Evolutionary conservation across 192 early-diverging fungal species (phyloP), one percentile per base, ranked within the genome.

Genomic region (Coemansia sp.): DNA sequence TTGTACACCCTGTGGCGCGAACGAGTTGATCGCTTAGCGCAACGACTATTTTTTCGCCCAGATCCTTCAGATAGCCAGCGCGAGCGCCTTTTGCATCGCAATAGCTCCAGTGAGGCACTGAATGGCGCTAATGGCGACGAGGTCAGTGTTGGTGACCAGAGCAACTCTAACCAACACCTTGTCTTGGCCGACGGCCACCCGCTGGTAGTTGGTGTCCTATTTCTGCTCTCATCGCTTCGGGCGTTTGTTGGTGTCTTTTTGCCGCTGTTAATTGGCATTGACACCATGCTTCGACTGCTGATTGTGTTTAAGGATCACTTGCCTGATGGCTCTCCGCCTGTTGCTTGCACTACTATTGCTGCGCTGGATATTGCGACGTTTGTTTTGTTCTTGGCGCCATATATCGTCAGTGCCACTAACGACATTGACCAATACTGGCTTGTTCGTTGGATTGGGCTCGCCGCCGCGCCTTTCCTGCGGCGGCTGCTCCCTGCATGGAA

Each of bases 211-310:
- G 27, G 32, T 6, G 40, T 45, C 11, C 23, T 36, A 11, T 32
- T 55, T 18, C 17, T 42, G 8, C 3, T 64, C 3, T 38, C 64
- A 3, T 45, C 45, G 5, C 26, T 76, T 38, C 65, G 72, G 4
- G 19, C 68, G 42, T 19, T 65, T 3, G 13, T 53, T 14, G 56
- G 65, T 19, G 57, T 68, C 31, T 22, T 61, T 27, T 18, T 60
- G 1, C 72, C 72, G 27, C 49, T 76, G 19, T 25, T 51, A 3
- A 41, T 65, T 36, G 72, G 72, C 25, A 33, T 67, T 42, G 72
- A 76, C 32, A 43, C 39, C 15, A 64, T 65, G 72, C 33, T 65
- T 10, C 72, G 72, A n/a, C 72, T 65, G 61, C 57, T 76, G 19
- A 14, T 54, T 4, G 32, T 65, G n/a, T 53, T 76, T 33, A 68